Base-by-base conservation (phyloP, 2,329 filamentous ascomycete genomes). In the Colletotrichum lini region DNA sequence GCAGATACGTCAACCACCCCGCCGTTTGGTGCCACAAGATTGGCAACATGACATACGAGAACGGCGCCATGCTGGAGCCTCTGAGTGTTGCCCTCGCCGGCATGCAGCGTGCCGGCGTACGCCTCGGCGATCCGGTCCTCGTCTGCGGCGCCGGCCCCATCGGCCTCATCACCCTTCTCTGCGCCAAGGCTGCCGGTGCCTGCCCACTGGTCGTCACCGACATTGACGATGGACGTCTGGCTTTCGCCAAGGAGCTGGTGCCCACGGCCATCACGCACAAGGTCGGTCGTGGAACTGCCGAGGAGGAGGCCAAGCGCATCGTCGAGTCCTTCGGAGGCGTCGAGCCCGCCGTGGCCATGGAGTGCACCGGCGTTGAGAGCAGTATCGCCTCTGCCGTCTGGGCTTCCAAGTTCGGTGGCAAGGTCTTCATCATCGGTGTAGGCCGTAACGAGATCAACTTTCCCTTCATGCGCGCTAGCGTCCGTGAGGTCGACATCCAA, bases 11-110 rank as follows among this genome's bases (percentile, higher is more conserved):
- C 84, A 97, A 96, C 85, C 96, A 98, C 85, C 95, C 94, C 3
- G 95, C 95, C 23, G 87, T 93, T 60, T 98, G 95, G 95, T 98
- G 96, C 84, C 94, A 98, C 87, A 97, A 97, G 87, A 96, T 98
- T 76, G 94, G 94, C 58, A 86, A 94, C 82, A 95, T 98, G 93
- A 93, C 91, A 66, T 98, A 91, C 79, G 96, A 98, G 84, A 91
- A 97, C 79, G 96, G 96, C 64, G 93, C 95, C 16, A 88, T 98
- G 84, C 86, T 98, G 53, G 96, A 98, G 85, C 96, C 96, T 1
- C 87, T 98, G 62, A 94, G 91, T 75, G 96, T 98, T 6, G 94
- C 95, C 4, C 88, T 98, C 49, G 95, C 96, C 3, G 95, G 93
- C 16, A 90, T 98, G 83, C 93, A 98, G 81, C 88, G 96, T 73